Conservation (phyloP, 2,329 filamentous ascomycete species). For the Cercospora beticola region DNA sequence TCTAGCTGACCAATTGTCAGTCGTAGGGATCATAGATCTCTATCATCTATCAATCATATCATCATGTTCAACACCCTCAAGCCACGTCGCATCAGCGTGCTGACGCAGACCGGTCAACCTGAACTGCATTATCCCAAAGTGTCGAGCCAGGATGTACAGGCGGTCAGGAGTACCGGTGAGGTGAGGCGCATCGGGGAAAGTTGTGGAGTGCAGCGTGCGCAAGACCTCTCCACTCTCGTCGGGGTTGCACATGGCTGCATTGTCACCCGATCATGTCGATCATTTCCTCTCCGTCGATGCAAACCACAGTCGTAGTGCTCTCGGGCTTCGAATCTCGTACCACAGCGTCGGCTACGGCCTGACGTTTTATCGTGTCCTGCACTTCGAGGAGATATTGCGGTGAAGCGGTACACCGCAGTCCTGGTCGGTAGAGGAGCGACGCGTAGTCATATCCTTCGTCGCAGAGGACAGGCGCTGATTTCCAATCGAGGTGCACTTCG, state of each 20-base stretch:
- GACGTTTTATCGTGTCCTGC: slow-evolving; percentile 14
- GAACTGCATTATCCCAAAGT: not conserved
- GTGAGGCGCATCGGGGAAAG: not conserved
- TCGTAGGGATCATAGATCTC: not conserved
- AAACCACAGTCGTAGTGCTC: not conserved
- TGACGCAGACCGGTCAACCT: not conserved
- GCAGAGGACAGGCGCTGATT: slow-evolving; percentile 22
- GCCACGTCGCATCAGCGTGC: not conserved
- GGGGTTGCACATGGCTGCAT: slow-evolving; percentile 2
- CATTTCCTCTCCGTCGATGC: slow-evolving; percentile 26
- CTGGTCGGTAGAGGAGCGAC: slow-evolving; percentile 15
- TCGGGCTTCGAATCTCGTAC: not conserved
- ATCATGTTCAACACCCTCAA: not conserved
- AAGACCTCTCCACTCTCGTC: not conserved
- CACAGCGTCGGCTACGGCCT: not conserved
- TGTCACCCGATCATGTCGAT: slow-evolving; percentile 31
- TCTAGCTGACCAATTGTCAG: slow-evolving; percentile 5
- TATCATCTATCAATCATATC: slow-evolving; percentile 7
- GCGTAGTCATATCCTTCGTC: slow-evolving; percentile 23
- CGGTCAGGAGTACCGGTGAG: slow-evolving; percentile 2
- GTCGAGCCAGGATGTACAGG: not conserved
- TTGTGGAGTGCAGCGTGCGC: not conserved
- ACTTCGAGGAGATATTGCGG: slow-evolving; percentile 20
- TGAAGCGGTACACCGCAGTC: slow-evolving; percentile 25
- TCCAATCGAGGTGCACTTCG: slow-evolving; percentile 28